phyloP scores from a whole-genome alignment of 1,139 yeast genomes.

The Lodderomyces parapsilosis region DNA sequence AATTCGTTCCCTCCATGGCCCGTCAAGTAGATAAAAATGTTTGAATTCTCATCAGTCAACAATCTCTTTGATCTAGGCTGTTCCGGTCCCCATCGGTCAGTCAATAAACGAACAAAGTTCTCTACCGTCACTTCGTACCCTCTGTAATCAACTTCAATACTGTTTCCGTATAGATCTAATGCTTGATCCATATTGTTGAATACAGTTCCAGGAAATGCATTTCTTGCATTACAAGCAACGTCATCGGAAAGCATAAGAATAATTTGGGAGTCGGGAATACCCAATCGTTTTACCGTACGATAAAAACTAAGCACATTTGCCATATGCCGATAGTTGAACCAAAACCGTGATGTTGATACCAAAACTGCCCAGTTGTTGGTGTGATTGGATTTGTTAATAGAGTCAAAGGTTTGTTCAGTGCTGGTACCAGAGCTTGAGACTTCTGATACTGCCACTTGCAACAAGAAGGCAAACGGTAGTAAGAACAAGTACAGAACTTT shows the following conservation, averaged over 20 bases:
- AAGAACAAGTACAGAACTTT: neutral
- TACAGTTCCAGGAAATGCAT: slow-evolving; percentile 94
- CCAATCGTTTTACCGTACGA: slow-evolving; percentile 90
- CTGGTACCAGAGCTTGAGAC: neutral
- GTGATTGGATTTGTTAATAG: slow-evolving; percentile 41
- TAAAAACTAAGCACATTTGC: slow-evolving; percentile 94
- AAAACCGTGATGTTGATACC: slow-evolving; percentile 92
- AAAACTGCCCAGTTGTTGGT: slow-evolving; percentile 94
- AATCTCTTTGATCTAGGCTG: slow-evolving; percentile 91
- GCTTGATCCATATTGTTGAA: slow-evolving; percentile 93
- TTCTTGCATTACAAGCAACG: slow-evolving; percentile 94
- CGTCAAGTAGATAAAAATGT: slow-evolving; percentile 90
- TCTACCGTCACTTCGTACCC: slow-evolving; percentile 99
- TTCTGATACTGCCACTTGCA: neutral
- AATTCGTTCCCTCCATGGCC: slow-evolving; percentile 99
- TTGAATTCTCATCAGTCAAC: slow-evolving; percentile 89
- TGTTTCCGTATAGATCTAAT: slow-evolving; percentile 91
- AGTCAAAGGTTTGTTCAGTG: too few species aligned
- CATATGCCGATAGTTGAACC: slow-evolving; percentile 98
- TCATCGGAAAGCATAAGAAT: slow-evolving; percentile 95
- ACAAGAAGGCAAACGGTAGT: neutral
- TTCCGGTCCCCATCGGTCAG: slow-evolving; percentile 93
- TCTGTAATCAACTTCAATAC: slow-evolving; percentile 92
- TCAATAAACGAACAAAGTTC: slow-evolving; percentile 81
- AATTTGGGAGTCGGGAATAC: slow-evolving; percentile 97